Base-by-base conservation (phyloP, 164 flowering plant genomes). In the Annona squamosa region DNA sequence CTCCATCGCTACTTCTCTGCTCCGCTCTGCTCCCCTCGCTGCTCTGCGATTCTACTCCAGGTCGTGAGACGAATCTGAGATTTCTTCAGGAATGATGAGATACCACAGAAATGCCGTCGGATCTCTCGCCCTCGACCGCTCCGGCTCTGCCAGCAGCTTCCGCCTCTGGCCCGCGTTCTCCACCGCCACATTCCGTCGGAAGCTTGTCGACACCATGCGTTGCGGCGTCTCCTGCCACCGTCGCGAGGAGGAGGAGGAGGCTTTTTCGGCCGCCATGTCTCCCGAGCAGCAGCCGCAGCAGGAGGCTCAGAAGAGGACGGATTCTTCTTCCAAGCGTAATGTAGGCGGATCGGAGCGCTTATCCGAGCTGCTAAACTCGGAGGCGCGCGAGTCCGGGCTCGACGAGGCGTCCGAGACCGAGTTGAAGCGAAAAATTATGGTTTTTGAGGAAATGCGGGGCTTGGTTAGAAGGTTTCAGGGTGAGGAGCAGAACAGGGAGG, bases 341-440 rank as follows among this genome's bases (percentile, higher is more conserved):
- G 68, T 65, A 41, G 75, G 37, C n/a, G 80, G 85, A 78, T 88
- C 94, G 67, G 92, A 88, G 82, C 87, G 78, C 86, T 79, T 93
- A 7, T 76, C 81, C 48, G 98, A 93, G 79, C 85, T 93, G 6
- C 75, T 93, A 82, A 89, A 73, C 73, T 43, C 74, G 52, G 85
- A 83, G 7, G 74, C 73, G 37, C 44, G 77, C 59, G 85, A 82
- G 71, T 44, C 12, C 7, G 71, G 46, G 4, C 1, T n/a, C 18
- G 81, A 73, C 26, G 70, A 83, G 68, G 37, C 37, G 59, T 76
- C 71, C 61, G 90, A 83, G 2, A 78, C 26, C 4, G 87, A 81
- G 78, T 81, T 81, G 76, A 82, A 43, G 87, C 84, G 77, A 85
- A 91, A 91, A 77, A 64, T 74, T 69, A 85, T 86, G 78, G 87